Conservation (phyloP, 1,284 basidiomycete genomes). For the Microbotryum scabiosae region DNA sequence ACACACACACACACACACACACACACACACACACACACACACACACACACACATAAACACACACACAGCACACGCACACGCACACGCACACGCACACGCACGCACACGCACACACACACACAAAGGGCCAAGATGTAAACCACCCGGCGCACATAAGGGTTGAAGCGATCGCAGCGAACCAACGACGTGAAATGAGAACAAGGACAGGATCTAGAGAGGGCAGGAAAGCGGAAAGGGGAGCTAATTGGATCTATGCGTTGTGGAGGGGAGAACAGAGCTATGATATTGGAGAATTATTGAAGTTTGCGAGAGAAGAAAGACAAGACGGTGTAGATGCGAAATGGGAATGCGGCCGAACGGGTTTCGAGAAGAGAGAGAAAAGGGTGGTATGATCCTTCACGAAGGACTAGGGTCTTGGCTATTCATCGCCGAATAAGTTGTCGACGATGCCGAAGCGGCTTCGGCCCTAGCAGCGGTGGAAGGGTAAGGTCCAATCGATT, state of each 20-base stretch:
- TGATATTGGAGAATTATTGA: background rate
- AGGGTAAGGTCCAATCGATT: constrained; percentile 3
- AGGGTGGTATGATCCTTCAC: background rate
- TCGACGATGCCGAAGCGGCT: background rate
- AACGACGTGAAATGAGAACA: background rate
- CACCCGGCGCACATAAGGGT: no score
- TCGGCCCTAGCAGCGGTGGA: background rate
- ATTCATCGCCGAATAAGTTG: background rate
- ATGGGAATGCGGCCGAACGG: background rate
- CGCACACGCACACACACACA: background rate
- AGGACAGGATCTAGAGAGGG: background rate
- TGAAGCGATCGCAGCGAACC: background rate
- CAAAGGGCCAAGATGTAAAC: background rate
- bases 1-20: background rate
- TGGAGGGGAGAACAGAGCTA: background rate
- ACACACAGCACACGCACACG: no score
- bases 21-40: background rate
- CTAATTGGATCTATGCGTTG: background rate
- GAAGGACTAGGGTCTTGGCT: background rate
- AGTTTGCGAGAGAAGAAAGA: background rate
- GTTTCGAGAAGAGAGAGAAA: background rate
- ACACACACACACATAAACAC: background rate
- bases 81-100: background rate
- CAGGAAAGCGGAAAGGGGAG: background rate
- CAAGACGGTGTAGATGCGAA: background rate